Evolutionary conservation across 257 asterid genomes (phyloP).

Genomic region (Nicotiana attenuata): DNA sequence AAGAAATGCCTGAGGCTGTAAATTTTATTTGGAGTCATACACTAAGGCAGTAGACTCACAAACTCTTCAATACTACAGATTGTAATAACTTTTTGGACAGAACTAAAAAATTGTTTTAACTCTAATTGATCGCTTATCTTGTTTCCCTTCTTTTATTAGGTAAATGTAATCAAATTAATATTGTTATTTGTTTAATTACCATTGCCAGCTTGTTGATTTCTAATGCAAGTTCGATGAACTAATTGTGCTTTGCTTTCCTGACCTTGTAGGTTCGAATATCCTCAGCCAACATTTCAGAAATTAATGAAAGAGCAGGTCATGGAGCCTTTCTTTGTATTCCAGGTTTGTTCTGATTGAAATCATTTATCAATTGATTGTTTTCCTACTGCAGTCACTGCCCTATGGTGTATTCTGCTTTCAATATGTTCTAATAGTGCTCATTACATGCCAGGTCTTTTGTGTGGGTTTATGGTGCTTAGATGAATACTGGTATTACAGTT

Average conservation of each 20-base stretch:
- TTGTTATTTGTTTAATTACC: not conserved
- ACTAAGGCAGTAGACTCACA: not conserved
- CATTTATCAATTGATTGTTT: not conserved
- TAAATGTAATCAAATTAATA: not conserved
- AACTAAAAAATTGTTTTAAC: not conserved
- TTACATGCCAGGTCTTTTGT: constrained; percentile 75
- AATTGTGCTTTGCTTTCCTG: constrained; percentile 13
- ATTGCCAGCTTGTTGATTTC: not conserved
- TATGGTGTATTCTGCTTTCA: not conserved
- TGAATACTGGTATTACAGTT: constrained; percentile 94
- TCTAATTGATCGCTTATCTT: not conserved
- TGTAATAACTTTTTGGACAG: not conserved
- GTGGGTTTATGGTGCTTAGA: constrained; percentile 99
- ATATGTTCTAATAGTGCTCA: constrained; percentile 15
- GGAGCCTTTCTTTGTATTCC: constrained; percentile 97
- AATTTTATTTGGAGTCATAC: not conserved
- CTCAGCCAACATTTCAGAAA: constrained; percentile 94
- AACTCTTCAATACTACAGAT: not conserved
- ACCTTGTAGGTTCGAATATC: constrained; percentile 85
- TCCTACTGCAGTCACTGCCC: not conserved
- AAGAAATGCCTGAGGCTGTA: not conserved
- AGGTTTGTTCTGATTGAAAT: constrained; percentile 45
- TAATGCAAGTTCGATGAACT: not conserved
- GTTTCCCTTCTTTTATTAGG: not conserved
- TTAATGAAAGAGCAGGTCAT: constrained; percentile 92